Base-by-base conservation (phyloP, 2,329 filamentous ascomycete genomes). In the Fusarium scirpi region DNA sequence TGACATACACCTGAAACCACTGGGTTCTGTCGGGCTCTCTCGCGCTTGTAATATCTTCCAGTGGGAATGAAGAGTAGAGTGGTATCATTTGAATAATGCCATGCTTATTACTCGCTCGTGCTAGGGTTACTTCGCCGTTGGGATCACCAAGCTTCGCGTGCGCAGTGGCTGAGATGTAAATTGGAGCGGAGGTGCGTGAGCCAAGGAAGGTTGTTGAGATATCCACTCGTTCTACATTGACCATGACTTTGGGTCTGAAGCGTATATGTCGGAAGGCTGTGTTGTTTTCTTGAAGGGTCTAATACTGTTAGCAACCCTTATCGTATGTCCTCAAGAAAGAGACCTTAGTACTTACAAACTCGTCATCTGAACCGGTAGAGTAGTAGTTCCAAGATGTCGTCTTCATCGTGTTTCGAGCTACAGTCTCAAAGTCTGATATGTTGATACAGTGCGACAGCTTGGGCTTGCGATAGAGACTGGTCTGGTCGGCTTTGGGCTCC, bases 1-100 rank as follows among this genome's bases (percentile, higher is more conserved):
- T 69, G 24, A 68, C 65, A 15, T 68, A 69, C 1, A 68, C 30
- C 24, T 68, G 65, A 8, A 55, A 68, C 65, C 65, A 68, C 8
- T 68, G 65, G 0, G 53, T 69, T 7, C 27, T 27, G 9, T 45
- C 6, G 1, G 53, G 22, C 1, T 24, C 53, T 24, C 53, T 60
- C 1, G 32, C 44, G 6, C 29, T 41, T 6, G 59, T 34, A 5
- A 68, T 60, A 1, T 55, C 34, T 5, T 45, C 40, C 1, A 68
- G 40, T 6, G 59, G 15, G 15, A 46, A 47, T 2, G 59, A 69
- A 5, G 65, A 68, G 44, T 68, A 68, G 3, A 69, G 9, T 1
- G 65, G 65, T 51, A 68, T 68, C 65, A 68, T 68, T 34, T 68
- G 65, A 3, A 65, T 44, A 16, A 68, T 41, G 3, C 32, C 40